Evolutionary conservation across 202 grass and related monocot genomes (phyloP), one percentile per base, ranked within the genome.

Genomic region (Panicum hallii): DNA sequence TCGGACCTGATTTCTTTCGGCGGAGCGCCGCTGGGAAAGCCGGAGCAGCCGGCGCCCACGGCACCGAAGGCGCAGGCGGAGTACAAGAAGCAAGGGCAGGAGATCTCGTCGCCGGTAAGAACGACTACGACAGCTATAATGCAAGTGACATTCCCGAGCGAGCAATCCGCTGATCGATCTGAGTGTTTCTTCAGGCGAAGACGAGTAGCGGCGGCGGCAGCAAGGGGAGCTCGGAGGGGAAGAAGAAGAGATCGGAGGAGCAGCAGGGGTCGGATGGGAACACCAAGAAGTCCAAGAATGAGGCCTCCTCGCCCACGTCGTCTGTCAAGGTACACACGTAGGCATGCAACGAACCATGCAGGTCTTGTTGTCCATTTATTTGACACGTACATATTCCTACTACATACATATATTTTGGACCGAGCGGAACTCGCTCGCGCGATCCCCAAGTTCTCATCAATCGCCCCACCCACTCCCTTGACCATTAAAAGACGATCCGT

Each of bases 211-310:
- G 83, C 62, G 85, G 85, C 7, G 86, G 80, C 72, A 82, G 92
- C 53, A 82, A 85, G 47, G 67, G 85, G 40, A 90, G 79, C 49
- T 85, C 84, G 67, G 90, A 96, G 68, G 89, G 89, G 62, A 96
- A 90, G 75, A 93, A 88, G 83, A 96, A 96, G 79, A 92, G 88
- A 72, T 89, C 84, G 28, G 87, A 89, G 83, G 84, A 95, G 40
- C 71, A 77, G 17, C 70, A 72, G 22, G 83, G 54, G 4, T 78
- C 80, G 45, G 91, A 89, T 54, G 83, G 83, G 72, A 89, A 75
- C 49, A 17, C 77, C 20, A 96, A 92, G 84, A 99, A 96, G 64
- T 89, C 90, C 50, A 99, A 99, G 85, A 83, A 80, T 32, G 97
- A 96, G 11, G 56, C 77, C 32, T 70, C 76, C 17, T 93, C 91